Evolutionary conservation across 208 protist species (phyloP), one percentile per base, ranked within the genome.

Genomic region (Strigomonas culicis): DNA sequence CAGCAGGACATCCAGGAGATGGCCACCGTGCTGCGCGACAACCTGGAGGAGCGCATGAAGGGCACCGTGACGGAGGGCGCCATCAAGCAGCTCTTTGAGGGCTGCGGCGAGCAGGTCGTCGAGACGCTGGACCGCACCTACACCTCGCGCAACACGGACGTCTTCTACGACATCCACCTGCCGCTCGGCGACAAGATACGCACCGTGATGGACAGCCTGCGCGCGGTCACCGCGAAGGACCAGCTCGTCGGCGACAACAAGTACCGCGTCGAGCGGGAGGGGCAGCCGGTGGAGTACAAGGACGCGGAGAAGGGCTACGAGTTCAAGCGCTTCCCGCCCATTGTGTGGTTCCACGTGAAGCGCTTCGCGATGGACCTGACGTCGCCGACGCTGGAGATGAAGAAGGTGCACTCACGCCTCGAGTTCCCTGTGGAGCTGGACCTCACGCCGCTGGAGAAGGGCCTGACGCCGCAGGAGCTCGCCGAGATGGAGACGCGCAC

Each of bases 1-100:
- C 94, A 98, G 73, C 94, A 98, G 68, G 94, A 97, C 69, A 90
- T 95, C 51, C 89, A 96, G 68, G 90, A 97, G 70, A 84, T 97
- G 77, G 81, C 76, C 0, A 88, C 87, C 31, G 70, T 95, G n/a
- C 73, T 97, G 39, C 78, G 86, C 53, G 85, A 96, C 57, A 87
- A 90, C 47, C 64, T 96, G 59, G 88, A 97, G 75, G 79, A 94
- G 70, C 82, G 80, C 57, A 96, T 97, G 89, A 91, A 94, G 62
- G 86, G 84, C 49, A 95, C 92, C 13, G 77, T 85, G 49, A 74
- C 77, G n/a, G 90, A 96, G 59, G 90, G 86, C 1, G 72, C 77
- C 8, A 92, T 96, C 65, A 83, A 88, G 27, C 74, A 90, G 57
- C 75, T 97, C 21, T 96, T 97, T 64, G 78, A 90, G 53, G 92